Base-by-base conservation (phyloP, 257 asterid species). In the Solanum ahanhuiri region DNA sequence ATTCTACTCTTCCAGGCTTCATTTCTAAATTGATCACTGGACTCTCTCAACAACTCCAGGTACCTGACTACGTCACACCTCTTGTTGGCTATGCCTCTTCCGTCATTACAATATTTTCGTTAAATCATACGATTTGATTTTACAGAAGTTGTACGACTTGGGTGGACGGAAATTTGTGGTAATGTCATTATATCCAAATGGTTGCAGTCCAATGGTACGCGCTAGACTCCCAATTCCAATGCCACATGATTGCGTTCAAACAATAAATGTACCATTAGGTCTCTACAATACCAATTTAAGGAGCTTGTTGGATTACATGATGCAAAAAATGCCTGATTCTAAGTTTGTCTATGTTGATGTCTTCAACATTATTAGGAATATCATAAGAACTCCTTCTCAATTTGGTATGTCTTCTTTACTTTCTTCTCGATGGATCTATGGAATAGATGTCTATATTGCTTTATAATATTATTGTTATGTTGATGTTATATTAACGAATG, bases 161-260 rank as follows among this genome's bases (percentile, higher is more conserved):
- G 98, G 98, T 9, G 98, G 92, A 86, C 91, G 97, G 2, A 94
- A 93, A 86, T 95, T 94, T 84, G 98, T 93, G 58, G 66, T 95
- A 2, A 86, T 93, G 88, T 91, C 93, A 20, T 71, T 94, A 25
- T 86, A 93, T 82, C 98, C 98, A 0, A 95, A 91, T 35, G 98
- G 98, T 14, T 95, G 98, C 88, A 90, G 91, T 43, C 98, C 98
- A 35, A 57, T 88, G 88, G 91, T 94, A 7, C 91, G 35, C 23
- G 60, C 92, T 10, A 28, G 89, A 79, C 18, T n/a, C 33, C 77
- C 83, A 12, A 41, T 77, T 41, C 93, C 94, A 3, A 45, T 72
- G 31, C 82, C 3, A 20, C 54, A 70, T 0, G 90, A 91, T 22
- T 95, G 97, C 86, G 87, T 92, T 3, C 67, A 89, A 48, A 31